Evolutionary conservation across 345 rosid genomes (phyloP).

Genomic region (Firmiana major): DNA sequence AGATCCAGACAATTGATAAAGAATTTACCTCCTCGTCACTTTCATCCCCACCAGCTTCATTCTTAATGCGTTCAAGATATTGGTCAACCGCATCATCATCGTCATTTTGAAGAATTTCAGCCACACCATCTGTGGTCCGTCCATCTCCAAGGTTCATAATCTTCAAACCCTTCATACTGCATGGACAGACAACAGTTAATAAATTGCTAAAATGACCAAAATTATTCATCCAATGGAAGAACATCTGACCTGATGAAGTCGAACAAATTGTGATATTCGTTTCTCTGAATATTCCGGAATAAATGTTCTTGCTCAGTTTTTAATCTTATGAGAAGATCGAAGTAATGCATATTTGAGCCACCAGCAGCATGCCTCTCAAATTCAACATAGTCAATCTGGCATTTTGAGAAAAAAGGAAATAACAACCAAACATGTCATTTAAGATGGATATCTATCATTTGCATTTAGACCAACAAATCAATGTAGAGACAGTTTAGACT

Average conservation of each 20-base stretch:
- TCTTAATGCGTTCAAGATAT: constrained; percentile 85
- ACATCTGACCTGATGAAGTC: constrained; percentile 69
- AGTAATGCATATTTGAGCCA: constrained; percentile 98
- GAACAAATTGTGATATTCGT: constrained; percentile 87
- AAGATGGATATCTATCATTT: neutral
- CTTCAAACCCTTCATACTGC: constrained; percentile 83
- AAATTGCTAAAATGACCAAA: neutral
- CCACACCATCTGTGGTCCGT: constrained; percentile 57
- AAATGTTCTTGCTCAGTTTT: constrained; percentile 97
- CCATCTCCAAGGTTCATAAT: constrained; percentile 83
- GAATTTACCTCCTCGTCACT: constrained; percentile 84
- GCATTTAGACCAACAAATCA: neutral
- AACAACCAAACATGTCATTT: neutral
- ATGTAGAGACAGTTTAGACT: neutral
- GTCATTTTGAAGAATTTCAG: constrained; percentile 66
- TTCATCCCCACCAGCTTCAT: constrained; percentile 81
- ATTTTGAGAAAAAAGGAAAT: neutral
- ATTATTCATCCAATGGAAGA: constrained; percentile 8
- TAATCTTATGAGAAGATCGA: constrained; percentile 86
- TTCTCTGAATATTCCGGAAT: constrained; percentile 93
- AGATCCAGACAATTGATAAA: neutral
- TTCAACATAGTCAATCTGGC: constrained; percentile 89
- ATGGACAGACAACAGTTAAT: constrained; percentile 4
- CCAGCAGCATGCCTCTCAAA: constrained; percentile 99
- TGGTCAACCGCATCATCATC: constrained; percentile 93